phyloP scores from a whole-genome alignment of 2,329 filamentous ascomycete genomes.

The Pyrenophora seminiperda region DNA sequence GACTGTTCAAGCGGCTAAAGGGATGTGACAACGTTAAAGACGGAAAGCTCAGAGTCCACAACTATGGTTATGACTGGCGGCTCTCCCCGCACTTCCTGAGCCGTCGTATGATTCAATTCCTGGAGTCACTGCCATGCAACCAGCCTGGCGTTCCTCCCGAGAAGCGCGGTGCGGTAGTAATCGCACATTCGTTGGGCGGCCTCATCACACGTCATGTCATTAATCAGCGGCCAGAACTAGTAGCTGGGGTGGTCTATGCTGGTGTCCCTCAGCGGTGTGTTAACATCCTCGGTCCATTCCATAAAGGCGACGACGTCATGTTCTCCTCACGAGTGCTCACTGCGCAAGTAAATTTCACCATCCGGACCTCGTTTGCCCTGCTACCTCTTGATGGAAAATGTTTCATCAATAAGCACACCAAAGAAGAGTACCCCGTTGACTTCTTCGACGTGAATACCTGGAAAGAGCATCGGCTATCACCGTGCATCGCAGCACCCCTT shows the following conservation, averaged over 20 bases:
- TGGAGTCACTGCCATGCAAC: constrained; percentile 78
- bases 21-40: constrained; percentile 73
- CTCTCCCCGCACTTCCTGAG: constrained; percentile 80
- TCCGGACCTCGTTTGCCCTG: constrained; percentile 83
- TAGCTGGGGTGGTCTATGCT: constrained; percentile 83
- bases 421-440: constrained; percentile 79
- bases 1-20: constrained; percentile 77
- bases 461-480: constrained; percentile 77
- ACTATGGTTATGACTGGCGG: constrained; percentile 96
- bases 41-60: constrained; percentile 77
- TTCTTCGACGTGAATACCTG: constrained; percentile 82
- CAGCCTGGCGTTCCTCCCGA: constrained; percentile 58
- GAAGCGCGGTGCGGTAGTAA: constrained; percentile 73
- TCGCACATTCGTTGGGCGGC: constrained; percentile 87
- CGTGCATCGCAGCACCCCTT: constrained; percentile 72
- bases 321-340: constrained; percentile 88
- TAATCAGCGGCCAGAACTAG: constrained; percentile 82
- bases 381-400: constrained; percentile 86
- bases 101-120: constrained; percentile 70
- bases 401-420: constrained; percentile 82
- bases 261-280: constrained; percentile 85
- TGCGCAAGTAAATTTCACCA: constrained; percentile 89
- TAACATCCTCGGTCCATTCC: constrained; percentile 86
- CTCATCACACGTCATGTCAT: constrained; percentile 87
- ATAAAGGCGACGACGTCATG: constrained; percentile 90